Conservation (phyloP, 129 eudicot species). For the Lactuca saligna region DNA sequence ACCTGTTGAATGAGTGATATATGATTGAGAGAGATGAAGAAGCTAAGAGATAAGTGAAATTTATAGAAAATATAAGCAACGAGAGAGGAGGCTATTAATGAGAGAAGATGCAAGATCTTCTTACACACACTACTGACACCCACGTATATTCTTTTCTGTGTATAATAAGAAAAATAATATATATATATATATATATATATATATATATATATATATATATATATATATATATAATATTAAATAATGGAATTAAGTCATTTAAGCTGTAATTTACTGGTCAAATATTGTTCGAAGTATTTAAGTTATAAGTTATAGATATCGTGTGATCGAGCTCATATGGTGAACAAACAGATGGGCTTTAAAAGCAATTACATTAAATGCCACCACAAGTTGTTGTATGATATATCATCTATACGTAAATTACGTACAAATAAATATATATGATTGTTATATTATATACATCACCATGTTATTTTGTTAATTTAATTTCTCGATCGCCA, state of each 20-base stretch:
- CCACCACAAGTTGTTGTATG: conserved; percentile 35
- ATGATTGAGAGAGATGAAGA: conserved; percentile 11
- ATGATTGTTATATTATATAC: background rate
- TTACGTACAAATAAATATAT: background rate
- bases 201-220: background rate
- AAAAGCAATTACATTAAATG: conserved; percentile 28
- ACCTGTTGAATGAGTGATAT: background rate
- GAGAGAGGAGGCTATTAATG: conserved; percentile 40
- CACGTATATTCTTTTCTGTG: background rate
- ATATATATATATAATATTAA: too few species aligned
- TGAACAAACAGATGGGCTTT: conserved; percentile 11
- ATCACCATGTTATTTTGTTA: too few species aligned
- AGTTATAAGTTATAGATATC: background rate
- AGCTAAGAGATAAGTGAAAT: background rate
- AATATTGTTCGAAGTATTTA: background rate
- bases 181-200: background rate
- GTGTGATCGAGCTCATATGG: background rate
- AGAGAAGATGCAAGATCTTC: conserved; percentile 17
- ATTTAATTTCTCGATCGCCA: background rate
- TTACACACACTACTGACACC: conserved; percentile 12
- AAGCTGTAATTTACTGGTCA: background rate
- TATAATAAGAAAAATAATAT: background rate
- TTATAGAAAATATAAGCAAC: conserved; percentile 25
- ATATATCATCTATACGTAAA: background rate
- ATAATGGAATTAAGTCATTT: background rate